Conservation (phyloP, 1,284 basidiomycete genomes). For the Ustilago xerochloae region DNA sequence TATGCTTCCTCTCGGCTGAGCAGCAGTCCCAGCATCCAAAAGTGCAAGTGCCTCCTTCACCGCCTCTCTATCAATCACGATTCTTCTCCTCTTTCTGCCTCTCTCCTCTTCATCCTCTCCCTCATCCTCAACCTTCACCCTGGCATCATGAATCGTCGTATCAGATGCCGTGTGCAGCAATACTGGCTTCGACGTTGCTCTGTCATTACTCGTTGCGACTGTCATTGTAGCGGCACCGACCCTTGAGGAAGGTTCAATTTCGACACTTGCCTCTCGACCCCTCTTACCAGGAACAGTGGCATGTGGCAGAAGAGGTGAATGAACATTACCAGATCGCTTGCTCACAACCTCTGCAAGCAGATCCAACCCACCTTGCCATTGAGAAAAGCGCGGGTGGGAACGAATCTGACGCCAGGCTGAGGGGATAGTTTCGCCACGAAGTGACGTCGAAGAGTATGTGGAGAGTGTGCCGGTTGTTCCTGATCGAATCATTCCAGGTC, state of each 20-base stretch:
- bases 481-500: constrained; percentile 19
- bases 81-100: constrained; percentile 47
- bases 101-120: constrained; percentile 13
- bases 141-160: constrained; percentile 1
- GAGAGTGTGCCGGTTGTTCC: constrained; percentile 19
- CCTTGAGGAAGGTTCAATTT: constrained; percentile 50
- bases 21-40: constrained; percentile 48
- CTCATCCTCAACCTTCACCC: constrained; percentile 18
- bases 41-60: constrained; percentile 57
- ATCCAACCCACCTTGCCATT: constrained; percentile 60
- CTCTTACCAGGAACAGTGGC: constrained; percentile 7
- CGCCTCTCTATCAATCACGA: constrained; percentile 53
- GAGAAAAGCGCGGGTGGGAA: constrained; percentile 60
- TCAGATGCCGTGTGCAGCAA: constrained; percentile 23
- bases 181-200: constrained; percentile 21
- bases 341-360: constrained; percentile 65
- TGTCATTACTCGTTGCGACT: constrained; percentile 28
- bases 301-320: constrained; percentile 33
- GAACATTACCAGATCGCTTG: constrained; percentile 39
- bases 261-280: constrained; percentile 27
- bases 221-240: too few relatives aligned
- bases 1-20: constrained; percentile 24
- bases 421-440: constrained; percentile 51
- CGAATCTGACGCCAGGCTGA: constrained; percentile 62
- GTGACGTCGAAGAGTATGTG: neutral